phyloP scores from a whole-genome alignment of 257 asterid species.

The Solanum medicagineum region DNA sequence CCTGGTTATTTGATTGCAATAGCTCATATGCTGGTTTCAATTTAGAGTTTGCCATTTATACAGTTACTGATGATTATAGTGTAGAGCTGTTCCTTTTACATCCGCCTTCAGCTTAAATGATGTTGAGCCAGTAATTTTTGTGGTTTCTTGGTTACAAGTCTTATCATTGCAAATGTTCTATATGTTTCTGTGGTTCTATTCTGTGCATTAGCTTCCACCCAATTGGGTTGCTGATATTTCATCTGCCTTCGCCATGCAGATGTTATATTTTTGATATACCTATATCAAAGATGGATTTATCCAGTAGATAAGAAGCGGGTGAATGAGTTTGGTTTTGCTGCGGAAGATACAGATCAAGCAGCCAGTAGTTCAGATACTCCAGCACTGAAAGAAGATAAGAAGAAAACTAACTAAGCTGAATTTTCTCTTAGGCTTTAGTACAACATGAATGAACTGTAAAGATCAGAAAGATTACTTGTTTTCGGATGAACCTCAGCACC shows the following conservation, averaged over 20 bases:
- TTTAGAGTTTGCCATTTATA: neutral
- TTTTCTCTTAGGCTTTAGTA: neutral
- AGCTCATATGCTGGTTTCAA: neutral
- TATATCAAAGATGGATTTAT: conserved; percentile 82
- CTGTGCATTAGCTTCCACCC: neutral
- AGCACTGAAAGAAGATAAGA: conserved; percentile 47
- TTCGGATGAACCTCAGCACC: neutral
- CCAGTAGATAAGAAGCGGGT: conserved; percentile 93
- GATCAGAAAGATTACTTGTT: neutral
- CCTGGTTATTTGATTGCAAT: neutral
- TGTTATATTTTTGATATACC: conserved; percentile 72
- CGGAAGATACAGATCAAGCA: conserved; percentile 59
- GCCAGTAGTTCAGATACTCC: conserved; percentile 16
- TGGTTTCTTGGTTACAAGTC: neutral
- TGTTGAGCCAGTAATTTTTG: neutral
- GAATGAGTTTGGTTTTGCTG: conserved; percentile 86
- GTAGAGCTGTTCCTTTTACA: neutral
- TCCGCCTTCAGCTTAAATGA: neutral
- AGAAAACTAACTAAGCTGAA: conserved; percentile 66
- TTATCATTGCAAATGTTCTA: neutral
- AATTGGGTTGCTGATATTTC: neutral
- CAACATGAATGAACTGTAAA: neutral
- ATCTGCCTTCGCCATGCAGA: conserved; percentile 39
- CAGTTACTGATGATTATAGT: neutral
- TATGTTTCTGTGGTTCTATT: neutral